Conservation (phyloP, 169 alveolate species). For the Cytauxzoon felis region DNA sequence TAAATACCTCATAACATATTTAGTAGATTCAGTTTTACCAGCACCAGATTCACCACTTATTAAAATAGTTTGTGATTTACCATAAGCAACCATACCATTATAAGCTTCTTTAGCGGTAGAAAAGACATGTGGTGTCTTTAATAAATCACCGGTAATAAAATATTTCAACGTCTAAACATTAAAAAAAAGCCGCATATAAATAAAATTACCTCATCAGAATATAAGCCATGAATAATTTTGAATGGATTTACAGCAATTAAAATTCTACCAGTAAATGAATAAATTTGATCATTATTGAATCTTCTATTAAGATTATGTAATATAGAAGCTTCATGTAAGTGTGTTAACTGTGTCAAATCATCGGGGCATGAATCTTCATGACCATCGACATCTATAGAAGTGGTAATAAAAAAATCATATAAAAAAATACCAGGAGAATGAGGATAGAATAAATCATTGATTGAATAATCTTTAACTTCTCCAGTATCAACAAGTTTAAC, state of each 20-base stretch:
- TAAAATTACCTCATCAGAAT: constrained; percentile 45
- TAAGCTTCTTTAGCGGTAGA: constrained; percentile 91
- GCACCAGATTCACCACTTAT: constrained; percentile 99
- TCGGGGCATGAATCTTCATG: constrained; percentile 65
- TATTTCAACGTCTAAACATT: constrained; percentile 35
- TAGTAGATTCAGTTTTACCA: constrained; percentile 99
- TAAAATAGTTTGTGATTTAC: constrained; percentile 88
- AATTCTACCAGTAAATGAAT: constrained; percentile 96
- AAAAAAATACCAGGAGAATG: constrained; percentile 59
- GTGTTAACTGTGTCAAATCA: constrained; percentile 84
- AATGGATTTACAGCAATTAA: constrained; percentile 97
- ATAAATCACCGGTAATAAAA: constrained; percentile 57
- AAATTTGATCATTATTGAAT: constrained; percentile 85
- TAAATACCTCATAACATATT: constrained; percentile 91
- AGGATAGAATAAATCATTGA: constrained; percentile 42
- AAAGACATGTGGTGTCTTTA: constrained; percentile 89
- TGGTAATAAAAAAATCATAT: too few relatives aligned
- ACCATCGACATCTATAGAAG: constrained; percentile 28
- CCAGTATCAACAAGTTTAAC: constrained; percentile 37
- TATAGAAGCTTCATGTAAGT: constrained; percentile 88
- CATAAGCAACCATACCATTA: constrained; percentile 81
- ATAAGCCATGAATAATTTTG: constrained; percentile 73
- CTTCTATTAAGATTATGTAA: constrained; percentile 88
- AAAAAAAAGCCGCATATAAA: not conserved
- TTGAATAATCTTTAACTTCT: constrained; percentile 18